phyloP scores from a whole-genome alignment of 2,329 filamentous ascomycete species.

The Dryadomyces quercivorus region DNA sequence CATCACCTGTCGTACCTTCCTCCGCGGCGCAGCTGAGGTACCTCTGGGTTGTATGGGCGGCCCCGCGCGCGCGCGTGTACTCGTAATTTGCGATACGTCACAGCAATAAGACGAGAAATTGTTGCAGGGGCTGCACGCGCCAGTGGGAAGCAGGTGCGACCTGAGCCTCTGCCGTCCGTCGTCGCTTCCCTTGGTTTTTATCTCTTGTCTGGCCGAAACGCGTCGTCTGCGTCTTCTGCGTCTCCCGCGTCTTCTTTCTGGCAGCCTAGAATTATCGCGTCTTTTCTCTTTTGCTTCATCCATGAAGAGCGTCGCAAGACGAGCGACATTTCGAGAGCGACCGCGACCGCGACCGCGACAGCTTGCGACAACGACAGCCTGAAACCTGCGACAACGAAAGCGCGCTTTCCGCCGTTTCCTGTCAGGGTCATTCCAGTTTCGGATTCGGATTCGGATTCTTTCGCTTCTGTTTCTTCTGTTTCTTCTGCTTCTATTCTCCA shows the following conservation, averaged over 20 bases:
- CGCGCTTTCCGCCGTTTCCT: no score
- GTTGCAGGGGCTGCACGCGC: background rate
- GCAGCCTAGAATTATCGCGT: no score
- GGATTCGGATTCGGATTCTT: no score
- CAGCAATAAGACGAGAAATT: background rate
- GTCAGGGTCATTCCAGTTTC: background rate
- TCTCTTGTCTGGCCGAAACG: background rate
- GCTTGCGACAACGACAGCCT: no score
- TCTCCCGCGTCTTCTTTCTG: no score
- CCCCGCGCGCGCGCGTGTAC: background rate
- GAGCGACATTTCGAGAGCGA: no score
- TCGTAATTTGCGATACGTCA: background rate
- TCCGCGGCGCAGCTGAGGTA: background rate
- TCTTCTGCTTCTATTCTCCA: background rate
- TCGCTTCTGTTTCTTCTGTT: no score
- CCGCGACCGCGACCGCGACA: no score
- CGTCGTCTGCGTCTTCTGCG: no score
- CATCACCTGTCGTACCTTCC: background rate
- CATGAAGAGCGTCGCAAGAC: no score
- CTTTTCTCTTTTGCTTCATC: background rate
- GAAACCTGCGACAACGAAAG: no score
- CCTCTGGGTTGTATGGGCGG: no score
- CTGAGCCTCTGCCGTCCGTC: background rate
- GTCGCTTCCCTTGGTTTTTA: background rate
- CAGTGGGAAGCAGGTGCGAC: background rate